Base-by-base conservation (phyloP, 139 green algal genomes). In the Picochlorum sp. region DNA sequence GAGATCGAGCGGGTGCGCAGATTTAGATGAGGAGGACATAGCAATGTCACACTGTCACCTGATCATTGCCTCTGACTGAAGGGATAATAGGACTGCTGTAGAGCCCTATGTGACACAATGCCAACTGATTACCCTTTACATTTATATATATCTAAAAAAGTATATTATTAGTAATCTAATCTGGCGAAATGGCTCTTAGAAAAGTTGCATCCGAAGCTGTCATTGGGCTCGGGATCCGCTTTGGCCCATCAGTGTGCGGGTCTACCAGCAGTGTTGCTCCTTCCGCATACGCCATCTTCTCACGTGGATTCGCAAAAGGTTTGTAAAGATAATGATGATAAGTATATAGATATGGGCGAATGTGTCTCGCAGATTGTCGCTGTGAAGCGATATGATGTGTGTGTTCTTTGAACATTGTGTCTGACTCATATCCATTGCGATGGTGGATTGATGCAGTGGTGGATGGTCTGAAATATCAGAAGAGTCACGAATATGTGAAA, bases 401-500 rank as follows among this genome's bases (percentile, higher is more conserved):
- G 8, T 18, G 24, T 53, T n/a, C 18, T 9, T 31, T 22, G 20
- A 33, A 36, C 33, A 33, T 14, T 36, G 63, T 26, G 10, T 28
- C 24, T 33, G 7, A 24, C 32, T 20, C 20, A 2, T 3, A 61
- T 39, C 10, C 16, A 47, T 28, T 51, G 20, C 12, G n/a, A 12
- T n/a, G n/a, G n/a, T n/a, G n/a, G n/a, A n/a, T n/a, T n/a, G n/a
- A n/a, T 62, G 68, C 80, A 88, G 84, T 90, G 2, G 14, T 56
- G 37, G 62, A 81, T 3, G 80, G 71, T 33, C 69, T 80, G 33
- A 86, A 87, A 47, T 96, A 94, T 59, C 68, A 76, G 9, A 64
- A 77, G 43, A 83, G 66, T 8, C 89, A 96, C 61, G 88, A 97
- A 60, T 96, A 82, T 77, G 85, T 76, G n/a, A 93, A 93, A 57